A percentile compares a stretch with the other conserved stretches of the same genome.
Evolutionary conservation across 2,329 filamentous ascomycete species (phyloP).

Genomic region (Pezizomycotina sp.): DNA sequence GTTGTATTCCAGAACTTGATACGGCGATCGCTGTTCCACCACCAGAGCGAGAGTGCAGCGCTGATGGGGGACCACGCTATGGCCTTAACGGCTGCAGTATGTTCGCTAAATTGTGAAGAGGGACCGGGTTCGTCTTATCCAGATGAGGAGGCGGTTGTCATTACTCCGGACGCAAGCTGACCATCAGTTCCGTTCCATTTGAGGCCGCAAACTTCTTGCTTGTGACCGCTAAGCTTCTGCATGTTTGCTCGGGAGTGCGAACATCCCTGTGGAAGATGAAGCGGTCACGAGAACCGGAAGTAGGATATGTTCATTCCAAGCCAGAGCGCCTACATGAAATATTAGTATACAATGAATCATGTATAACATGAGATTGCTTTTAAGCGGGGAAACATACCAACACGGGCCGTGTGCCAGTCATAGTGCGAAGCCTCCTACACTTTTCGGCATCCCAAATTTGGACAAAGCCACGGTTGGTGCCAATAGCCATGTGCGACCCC

Average conservation of each 20-base stretch:
- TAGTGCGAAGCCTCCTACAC: conserved; percentile 69
- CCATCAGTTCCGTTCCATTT: conserved; percentile 96
- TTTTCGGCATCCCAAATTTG: conserved; percentile 96
- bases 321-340: conserved; percentile 42
- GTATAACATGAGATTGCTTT: neutral
- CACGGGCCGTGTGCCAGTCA: conserved; percentile 93
- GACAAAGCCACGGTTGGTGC: conserved; percentile 82
- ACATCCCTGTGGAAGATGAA: conserved; percentile 93
- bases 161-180: conserved; percentile 87
- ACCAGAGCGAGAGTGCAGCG: conserved; percentile 83
- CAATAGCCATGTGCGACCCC: conserved; percentile 87
- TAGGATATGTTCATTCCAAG: conserved; percentile 98
- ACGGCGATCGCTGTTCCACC: conserved; percentile 83
- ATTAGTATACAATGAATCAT: conserved; percentile 8
- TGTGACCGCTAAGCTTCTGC: conserved; percentile 75
- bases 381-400: conserved; percentile 39
- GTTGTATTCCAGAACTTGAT: conserved; percentile 96
- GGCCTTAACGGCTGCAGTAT: conserved; percentile 90
- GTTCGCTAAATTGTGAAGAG: conserved; percentile 82
- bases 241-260: conserved; percentile 77
- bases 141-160: conserved; percentile 97
- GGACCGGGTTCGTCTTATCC: conserved; percentile 88
- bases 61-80: conserved; percentile 97
- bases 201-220: conserved; percentile 91
- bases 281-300: conserved; percentile 83